Evolutionary conservation across 1,284 basidiomycete genomes (phyloP), one percentile per base, ranked within the genome.

Genomic region (Cerioporus squamosus): DNA sequence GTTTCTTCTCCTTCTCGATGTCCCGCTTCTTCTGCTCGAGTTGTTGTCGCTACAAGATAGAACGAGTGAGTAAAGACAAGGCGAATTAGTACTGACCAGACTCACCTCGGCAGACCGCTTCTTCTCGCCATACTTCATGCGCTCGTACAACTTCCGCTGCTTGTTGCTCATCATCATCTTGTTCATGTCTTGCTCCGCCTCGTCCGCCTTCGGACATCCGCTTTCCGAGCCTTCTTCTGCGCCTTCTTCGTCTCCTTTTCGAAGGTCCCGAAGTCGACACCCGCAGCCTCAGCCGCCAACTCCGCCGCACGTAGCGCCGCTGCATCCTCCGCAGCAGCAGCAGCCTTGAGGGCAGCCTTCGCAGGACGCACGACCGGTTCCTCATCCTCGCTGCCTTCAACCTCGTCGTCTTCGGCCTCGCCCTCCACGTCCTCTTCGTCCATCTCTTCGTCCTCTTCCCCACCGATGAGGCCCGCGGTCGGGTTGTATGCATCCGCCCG

Each of bases 161-260:
- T 93, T 96, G 79, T 96, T 97, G 78, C 93, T 97, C 88, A 99
- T 90, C 87, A 99, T 86, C 87, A 97, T 97, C 83, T 97, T 97
- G 75, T 95, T 93, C 90, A 98, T 94, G 70, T 97, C 91, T 72
- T 90, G 82, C 72, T 97, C 95, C 15, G 76, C 80, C 29, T 79
- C 75, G 61, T 66, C 76, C 66, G 71, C 78, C 64, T 42, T 68
- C 55, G 56, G 62, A 59, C 64, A 46, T 70, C 70, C 55, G 72
- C 74, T 67, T 77, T 74, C 59, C 69, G 71, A 44, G 72, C 71
- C 70, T 85, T 82, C 77, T 84, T 89, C 69, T 78, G 77, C 44
- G 86, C 82, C 73, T 90, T 89, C 70, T 82, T 83, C 56, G 94
- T 84, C 69, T 93, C 84, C 63, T 88, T 87, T 71, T 93, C 90